Base-by-base conservation (phyloP, 2,329 filamentous ascomycete species). In the Botrytis squamosa region DNA sequence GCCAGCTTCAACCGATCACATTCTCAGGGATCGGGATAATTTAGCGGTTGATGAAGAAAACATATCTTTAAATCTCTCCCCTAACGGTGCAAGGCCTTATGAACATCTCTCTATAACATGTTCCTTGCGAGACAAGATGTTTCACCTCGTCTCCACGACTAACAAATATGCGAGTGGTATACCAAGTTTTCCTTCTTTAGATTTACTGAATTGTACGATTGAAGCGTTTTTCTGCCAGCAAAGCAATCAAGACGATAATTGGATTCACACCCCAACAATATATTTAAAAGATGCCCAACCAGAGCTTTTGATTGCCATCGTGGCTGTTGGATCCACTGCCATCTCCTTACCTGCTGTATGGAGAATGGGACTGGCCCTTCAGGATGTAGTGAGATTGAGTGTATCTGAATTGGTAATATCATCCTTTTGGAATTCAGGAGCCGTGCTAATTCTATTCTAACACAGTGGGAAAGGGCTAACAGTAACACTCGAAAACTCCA, bases 41-140 rank as follows among this genome's bases (percentile, higher is more conserved):
- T 40, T 78, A 20, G 68, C 66, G 12, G 22, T 77, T 8, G 75
- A 76, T 42, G 77, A 78, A 59, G 76, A 76, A 25, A 74, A n/a
- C 20, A 77, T 78, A 33, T 68, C 74, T 12, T 18, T 62, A 4
- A n/a, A 62, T 8, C 74, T 76, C 36, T 49, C 71, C 52, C 71
- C 74, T 42, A 75, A 69, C 22, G 63, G 20, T 63, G 18, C 69
- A 75, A 70, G 75, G 75, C 46, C 69, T n/a, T 2, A n/a, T 25
- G 22, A 52, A 14, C 10, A 52, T n/a, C 22, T 52, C 25, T 52
- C 49, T 14, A 52, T 52, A 52, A 52, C 49, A 14, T 52, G 25
- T 14, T 52, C 49, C 10, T 52, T 52, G 22, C 22, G 49, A 52
- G 49, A 52, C 25, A 52, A 52, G 5, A 52, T 52, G 49, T 52